These are phyloP conservation scores for Nothophaeocryptopus gaeumannii DNA, from an alignment of 2,329 filamentous ascomycete species.

Conservation along the genomic window DNA sequence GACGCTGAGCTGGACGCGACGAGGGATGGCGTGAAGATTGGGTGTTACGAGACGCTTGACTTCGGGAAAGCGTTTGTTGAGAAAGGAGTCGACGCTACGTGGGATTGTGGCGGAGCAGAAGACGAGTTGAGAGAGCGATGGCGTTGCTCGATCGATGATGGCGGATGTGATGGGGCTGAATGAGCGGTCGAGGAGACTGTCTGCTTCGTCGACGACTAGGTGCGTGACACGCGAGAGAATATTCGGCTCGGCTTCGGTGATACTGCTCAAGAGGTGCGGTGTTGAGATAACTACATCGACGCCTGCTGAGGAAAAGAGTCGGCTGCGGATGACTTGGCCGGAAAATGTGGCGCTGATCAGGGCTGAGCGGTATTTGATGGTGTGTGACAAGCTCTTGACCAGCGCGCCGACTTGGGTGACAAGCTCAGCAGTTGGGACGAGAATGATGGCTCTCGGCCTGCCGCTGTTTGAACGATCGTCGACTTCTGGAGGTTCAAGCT, in stretches of 20 bases:
- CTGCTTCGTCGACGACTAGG: constrained; percentile 89
- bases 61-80: constrained; percentile 77
- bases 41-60: constrained; percentile 87
- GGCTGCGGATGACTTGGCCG: constrained; percentile 75
- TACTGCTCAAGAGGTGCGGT: constrained; percentile 82
- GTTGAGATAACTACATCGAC: constrained; percentile 86
- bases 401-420: constrained; percentile 81
- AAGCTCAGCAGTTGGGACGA: constrained; percentile 89
- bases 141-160: constrained; percentile 76
- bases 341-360: constrained; percentile 76
- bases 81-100: constrained; percentile 77
- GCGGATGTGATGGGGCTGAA: constrained; percentile 79
- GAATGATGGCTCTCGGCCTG: constrained; percentile 76
- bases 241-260: constrained; percentile 85
- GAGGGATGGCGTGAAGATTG: constrained; percentile 91
- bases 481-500: constrained; percentile 56
- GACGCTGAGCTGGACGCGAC: constrained; percentile 88
- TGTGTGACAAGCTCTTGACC: constrained; percentile 78
- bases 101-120: constrained; percentile 97
- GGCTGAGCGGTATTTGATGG: constrained; percentile 80
- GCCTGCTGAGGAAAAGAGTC: constrained; percentile 75
- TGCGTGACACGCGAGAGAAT: constrained; percentile 88
- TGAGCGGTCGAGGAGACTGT: constrained; percentile 90
- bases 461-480: constrained; percentile 69
- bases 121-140: constrained; percentile 80